These are phyloP conservation scores for Chrysoporthe cubensis DNA, from an alignment of 2,329 filamentous ascomycete genomes.

Conservation along the genomic window DNA sequence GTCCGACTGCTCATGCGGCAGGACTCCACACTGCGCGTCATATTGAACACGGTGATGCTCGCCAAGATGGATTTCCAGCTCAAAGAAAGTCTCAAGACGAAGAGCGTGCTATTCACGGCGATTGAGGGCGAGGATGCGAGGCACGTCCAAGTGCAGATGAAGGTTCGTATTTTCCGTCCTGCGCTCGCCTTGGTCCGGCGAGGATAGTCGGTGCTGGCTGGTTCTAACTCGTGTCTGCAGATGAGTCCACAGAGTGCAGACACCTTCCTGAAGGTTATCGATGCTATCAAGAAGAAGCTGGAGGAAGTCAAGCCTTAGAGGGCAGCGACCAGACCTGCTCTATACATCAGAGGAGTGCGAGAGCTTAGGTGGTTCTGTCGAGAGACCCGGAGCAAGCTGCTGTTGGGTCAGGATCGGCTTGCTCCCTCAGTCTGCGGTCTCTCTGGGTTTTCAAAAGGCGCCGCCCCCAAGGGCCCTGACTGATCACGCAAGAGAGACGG, in stretches of 20 bases:
- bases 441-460: background rate
- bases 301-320: slow-evolving; percentile 8
- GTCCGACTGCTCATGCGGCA: slow-evolving; percentile 87
- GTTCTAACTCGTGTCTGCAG: slow-evolving; percentile 37
- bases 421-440: background rate
- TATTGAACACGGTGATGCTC: slow-evolving; percentile 82
- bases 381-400: background rate
- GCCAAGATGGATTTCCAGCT: slow-evolving; percentile 80
- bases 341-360: background rate
- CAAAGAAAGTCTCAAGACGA: slow-evolving; percentile 71
- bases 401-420: background rate
- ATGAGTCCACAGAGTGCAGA: slow-evolving; percentile 59
- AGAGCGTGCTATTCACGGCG: slow-evolving; percentile 69
- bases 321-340: background rate
- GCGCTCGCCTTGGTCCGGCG: background rate
- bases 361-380: background rate
- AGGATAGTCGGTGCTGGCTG: background rate
- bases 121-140: slow-evolving; percentile 60
- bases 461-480: background rate
- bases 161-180: slow-evolving; percentile 48
- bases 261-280: slow-evolving; percentile 54
- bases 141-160: slow-evolving; percentile 63
- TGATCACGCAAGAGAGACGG: background rate
- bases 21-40: slow-evolving; percentile 83
- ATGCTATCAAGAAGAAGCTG: slow-evolving; percentile 55